These are phyloP conservation scores for Arctostaphylos glauca DNA, from an alignment of 148 eudicot species.

Conservation along the genomic window DNA sequence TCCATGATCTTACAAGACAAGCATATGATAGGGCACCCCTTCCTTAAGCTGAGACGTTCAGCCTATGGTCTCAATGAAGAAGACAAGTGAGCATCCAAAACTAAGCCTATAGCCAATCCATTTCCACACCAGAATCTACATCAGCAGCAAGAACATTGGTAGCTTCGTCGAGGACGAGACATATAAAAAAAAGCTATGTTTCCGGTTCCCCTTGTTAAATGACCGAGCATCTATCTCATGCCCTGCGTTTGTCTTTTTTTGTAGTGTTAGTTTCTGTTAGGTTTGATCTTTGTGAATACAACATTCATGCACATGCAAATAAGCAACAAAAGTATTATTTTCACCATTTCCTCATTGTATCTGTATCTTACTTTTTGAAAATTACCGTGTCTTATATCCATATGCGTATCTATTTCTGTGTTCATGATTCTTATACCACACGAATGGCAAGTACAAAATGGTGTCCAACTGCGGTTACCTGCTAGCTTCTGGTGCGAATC, in stretches of 20 bases:
- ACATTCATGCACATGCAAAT: neutral
- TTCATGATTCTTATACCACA: neutral
- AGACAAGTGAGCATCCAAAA: too few relatives aligned
- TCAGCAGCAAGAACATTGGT: too few relatives aligned
- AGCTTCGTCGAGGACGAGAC: too few relatives aligned
- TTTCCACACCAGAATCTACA: too few relatives aligned
- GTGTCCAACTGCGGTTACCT: constrained; percentile 38
- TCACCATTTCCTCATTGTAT: neutral
- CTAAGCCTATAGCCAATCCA: too few relatives aligned
- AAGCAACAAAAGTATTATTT: neutral
- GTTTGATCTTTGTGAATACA: neutral
- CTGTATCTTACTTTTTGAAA: neutral
- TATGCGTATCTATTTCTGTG: neutral
- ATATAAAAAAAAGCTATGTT: too few relatives aligned
- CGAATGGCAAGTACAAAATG: neutral
- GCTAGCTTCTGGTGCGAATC: constrained; percentile 89
- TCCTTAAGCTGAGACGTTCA: too few relatives aligned
- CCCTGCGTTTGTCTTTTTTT: neutral
- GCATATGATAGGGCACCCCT: too few relatives aligned
- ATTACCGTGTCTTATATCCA: too few relatives aligned
- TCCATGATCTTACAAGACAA: too few relatives aligned
- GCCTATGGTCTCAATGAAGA: too few relatives aligned
- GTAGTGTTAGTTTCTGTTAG: neutral
- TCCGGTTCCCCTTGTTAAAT: too few relatives aligned
- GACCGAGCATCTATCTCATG: neutral